Percentiles rank a stretch among this genome's conserved stretches.
Evolutionary conservation across 108 stramenopile species (phyloP).

Genomic region (Pseudonitzschia pungens): DNA sequence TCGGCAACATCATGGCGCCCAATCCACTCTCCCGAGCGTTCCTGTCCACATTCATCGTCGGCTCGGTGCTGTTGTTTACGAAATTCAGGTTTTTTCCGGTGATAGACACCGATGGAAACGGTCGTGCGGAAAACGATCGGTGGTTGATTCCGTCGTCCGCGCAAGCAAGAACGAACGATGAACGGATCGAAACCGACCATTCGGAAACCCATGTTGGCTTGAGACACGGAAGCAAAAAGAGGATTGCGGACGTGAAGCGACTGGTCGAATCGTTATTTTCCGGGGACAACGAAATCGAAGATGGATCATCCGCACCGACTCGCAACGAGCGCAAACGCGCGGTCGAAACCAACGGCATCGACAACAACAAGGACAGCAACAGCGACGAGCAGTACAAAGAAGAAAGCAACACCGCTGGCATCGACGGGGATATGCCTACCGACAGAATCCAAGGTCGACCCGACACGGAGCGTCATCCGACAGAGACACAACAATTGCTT

Average conservation of each 20-base stretch:
- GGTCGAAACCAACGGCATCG: too few relatives aligned
- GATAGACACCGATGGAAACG: not conserved
- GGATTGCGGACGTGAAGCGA: not conserved
- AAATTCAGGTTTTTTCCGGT: not conserved
- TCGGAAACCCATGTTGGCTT: not conserved
- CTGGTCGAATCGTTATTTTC: not conserved
- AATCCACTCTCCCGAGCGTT: not conserved
- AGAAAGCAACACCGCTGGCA: too few relatives aligned
- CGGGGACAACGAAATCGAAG: not conserved
- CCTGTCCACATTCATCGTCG: not conserved
- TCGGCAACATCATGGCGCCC: not conserved
- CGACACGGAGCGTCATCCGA: too few relatives aligned
- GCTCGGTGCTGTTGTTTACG: not conserved
- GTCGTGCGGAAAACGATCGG: not conserved
- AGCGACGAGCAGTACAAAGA: too few relatives aligned
- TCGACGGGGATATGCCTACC: too few relatives aligned
- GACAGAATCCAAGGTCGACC: too few relatives aligned
- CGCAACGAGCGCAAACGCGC: too few relatives aligned
- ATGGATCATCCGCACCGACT: not conserved
- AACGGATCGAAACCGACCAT: not conserved
- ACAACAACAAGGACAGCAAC: too few relatives aligned
- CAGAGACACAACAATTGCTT: too few relatives aligned
- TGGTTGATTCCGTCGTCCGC: not conserved
- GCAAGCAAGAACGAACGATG: not conserved
- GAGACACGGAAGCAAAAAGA: not conserved